Conservation (phyloP, 331 rosid genomes). For the Quercus tomentella region DNA sequence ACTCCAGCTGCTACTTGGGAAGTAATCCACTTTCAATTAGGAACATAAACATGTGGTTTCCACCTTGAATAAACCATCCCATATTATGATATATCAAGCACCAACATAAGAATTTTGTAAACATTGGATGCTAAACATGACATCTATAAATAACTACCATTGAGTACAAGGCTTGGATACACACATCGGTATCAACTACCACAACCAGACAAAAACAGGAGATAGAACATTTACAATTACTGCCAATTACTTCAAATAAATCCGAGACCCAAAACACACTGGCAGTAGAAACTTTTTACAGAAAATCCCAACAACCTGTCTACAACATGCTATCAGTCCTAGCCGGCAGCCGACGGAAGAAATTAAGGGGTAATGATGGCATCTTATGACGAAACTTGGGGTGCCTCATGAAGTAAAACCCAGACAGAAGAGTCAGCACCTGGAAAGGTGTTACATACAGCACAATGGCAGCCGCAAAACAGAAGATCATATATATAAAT, state of each 20-base stretch:
- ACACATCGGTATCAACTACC: neutral
- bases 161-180: neutral
- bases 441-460: slow-evolving; percentile 75
- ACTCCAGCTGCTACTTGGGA: too few species aligned
- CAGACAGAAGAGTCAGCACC: slow-evolving; percentile 46
- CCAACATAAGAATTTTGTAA: neutral
- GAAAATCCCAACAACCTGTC: neutral
- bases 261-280: neutral
- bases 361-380: slow-evolving; percentile 63
- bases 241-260: slow-evolving; percentile 6
- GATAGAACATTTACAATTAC: slow-evolving; percentile 16
- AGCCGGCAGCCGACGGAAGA: slow-evolving; percentile 85
- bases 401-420: slow-evolving; percentile 85
- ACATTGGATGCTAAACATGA: neutral
- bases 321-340: slow-evolving; percentile 81
- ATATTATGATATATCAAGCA: neutral
- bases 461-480: slow-evolving; percentile 59
- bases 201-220: neutral
- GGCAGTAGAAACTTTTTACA: slow-evolving; percentile 7
- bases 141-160: neutral
- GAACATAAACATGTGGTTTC: neutral
- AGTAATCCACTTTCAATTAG: too few species aligned
- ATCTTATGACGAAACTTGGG: slow-evolving; percentile 65
- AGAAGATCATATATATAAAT: slow-evolving; percentile 49
- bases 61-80: neutral